Evolutionary conservation across 1,139 yeast genomes (phyloP), one percentile per base, ranked within the genome.

Genomic region (Blastobotrys illinoisensis): DNA sequence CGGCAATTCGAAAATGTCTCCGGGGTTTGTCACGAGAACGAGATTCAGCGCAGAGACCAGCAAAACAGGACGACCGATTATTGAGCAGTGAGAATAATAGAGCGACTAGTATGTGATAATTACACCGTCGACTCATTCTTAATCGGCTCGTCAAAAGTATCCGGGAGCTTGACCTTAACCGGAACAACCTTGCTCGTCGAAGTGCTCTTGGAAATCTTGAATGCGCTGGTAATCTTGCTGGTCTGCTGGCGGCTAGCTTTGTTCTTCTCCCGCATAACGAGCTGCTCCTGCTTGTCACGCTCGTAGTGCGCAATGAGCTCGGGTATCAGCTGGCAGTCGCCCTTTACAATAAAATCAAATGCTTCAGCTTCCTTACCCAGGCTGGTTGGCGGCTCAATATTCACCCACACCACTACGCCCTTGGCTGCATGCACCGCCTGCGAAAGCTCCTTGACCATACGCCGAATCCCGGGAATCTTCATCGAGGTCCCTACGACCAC

Each of bases 401-500:
- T 81, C 44, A 82, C 65, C 82, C 85, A 82, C 2, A 82, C 74
- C 1, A 82, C 79, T 53, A 78, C 78, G 0, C 86, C 86, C 52
- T 74, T 78, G 23, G 77, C 74, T 1, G 80, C 74, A 64, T 83
- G 90, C 7, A 89, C 84, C 2, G 82, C 79, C 57, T 79, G 79
- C 3, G 90, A 80, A 70, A 89, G 74, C 58, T 83, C 85, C 61
- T 81, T 82, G 13, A 88, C 93, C 57, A 89, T 72, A 61, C 86
- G 79, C 67, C 85, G 79, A 11, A 89, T 95, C 0, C 96, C 96
- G 14, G 95, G 96, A 16, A 89, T 93, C 66, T 86, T 85, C 54
- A 89, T 72, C 1, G 95, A 85, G 0, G 97, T 89, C 1, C 97
- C 97, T 68, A 87, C 91, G 47, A 89, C 87, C 19, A 89, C 74